Base-by-base conservation (phyloP, 192 early-diverging fungal species). In the Allomyces macrogynus region DNA sequence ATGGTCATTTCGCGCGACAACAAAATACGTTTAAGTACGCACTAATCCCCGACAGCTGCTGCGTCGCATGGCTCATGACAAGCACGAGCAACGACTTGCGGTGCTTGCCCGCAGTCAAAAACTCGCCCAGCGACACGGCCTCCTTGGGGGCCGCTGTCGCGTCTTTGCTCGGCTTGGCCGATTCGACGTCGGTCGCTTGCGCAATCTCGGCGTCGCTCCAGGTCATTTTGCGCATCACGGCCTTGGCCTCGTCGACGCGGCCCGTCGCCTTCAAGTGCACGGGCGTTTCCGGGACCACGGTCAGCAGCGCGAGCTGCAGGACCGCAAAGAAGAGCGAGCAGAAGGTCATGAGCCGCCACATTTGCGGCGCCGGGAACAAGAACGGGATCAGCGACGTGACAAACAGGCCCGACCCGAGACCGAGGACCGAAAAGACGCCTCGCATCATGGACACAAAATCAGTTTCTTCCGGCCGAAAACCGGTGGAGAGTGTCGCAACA, bases 361-460 rank as follows among this genome's bases (percentile, higher is more conserved):
- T 20, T n/a, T 14, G 16, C 49, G 49, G 49, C 49, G 12, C 16
- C 16, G 12, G 20, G 49, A 57, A 57, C 16, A 57, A 5, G 49
- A 20, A 57, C 16, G 16, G 16, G 16, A 57, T 14, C 12, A n/a
- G 12, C 16, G 16, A 14, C 20, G 49, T n/a, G 49, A n/a, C 49
- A 14, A n/a, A 14, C 49, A 57, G 49, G 20, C 49, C 49, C 4
- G 49, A 57, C 49, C 16, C 12, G 3, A 57, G 49, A 3, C 16
- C 49, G 49, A 57, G 12, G 49, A n/a, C 20, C 12, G 49, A 57
- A 16, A 57, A 57, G 49, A 57, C 20, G 5, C 49, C 49, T 57
- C 0, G n/a, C n/a, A n/a, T n/a, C n/a, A n/a, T n/a, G n/a, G n/a
- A n/a, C 20, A 1, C 0, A 0, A 7, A 5, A 20, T 14, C 0